These are phyloP conservation scores for Gossypium thurberi DNA, from an alignment of 345 rosid genomes.

Conservation along the genomic window DNA sequence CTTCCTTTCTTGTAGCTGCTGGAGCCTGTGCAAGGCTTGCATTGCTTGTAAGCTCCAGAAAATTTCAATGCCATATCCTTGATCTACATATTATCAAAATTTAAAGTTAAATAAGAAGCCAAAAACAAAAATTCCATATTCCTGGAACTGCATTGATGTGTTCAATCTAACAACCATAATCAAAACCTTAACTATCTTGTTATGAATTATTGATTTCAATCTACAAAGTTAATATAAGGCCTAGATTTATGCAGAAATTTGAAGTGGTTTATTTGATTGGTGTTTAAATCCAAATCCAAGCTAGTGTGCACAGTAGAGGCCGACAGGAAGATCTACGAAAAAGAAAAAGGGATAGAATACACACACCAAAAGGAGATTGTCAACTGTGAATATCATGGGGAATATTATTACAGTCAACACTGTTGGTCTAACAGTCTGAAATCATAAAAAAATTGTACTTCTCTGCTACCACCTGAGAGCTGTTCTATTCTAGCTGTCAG, in stretches of 20 bases:
- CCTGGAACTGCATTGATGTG: too few relatives aligned
- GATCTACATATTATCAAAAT: constrained; percentile 44
- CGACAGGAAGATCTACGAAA: not conserved
- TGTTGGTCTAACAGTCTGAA: constrained; percentile 12
- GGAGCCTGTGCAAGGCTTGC: constrained; percentile 83
- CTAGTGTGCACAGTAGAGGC: not conserved
- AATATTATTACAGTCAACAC: constrained; percentile 8
- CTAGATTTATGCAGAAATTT: not conserved
- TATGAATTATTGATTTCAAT: not conserved
- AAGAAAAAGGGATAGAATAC: not conserved
- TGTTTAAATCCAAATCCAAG: not conserved
- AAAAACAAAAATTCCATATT: not conserved
- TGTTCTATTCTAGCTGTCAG: constrained; percentile 6
- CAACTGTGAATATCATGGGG: not conserved
- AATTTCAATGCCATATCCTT: constrained; percentile 88
- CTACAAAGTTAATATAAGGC: not conserved
- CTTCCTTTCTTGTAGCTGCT: constrained; percentile 62
- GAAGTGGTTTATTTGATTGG: not conserved
- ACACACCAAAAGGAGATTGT: not conserved
- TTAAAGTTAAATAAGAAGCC: not conserved
- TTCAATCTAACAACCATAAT: too few relatives aligned
- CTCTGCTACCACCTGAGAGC: constrained; percentile 8
- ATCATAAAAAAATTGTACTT: constrained; percentile 11
- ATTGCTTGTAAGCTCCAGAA: constrained; percentile 73
- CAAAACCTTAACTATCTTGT: too few relatives aligned